Evolutionary conservation across 352 stramenopile genomes (phyloP), one percentile per base, ranked within the genome.

Genomic region (Elongisporangium undulatum): DNA sequence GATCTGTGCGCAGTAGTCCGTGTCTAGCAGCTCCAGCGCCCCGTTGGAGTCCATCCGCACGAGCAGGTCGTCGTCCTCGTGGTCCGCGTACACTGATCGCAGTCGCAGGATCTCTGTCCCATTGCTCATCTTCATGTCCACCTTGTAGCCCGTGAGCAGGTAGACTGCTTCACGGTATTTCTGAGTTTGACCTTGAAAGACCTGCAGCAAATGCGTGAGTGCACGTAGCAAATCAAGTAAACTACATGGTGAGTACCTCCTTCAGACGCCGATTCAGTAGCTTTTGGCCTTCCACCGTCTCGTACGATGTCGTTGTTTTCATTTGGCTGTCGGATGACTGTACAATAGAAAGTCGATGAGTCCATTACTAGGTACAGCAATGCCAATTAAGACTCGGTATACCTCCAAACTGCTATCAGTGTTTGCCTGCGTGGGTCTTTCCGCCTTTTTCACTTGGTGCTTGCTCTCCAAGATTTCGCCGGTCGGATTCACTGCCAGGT

Each of bases 121-220:
- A 52, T 92, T 88, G 61, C 71, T 91, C 56, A 90, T 89, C 59
- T 87, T 88, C 26, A 95, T 56, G 60, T 95, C 85, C 16, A 97
- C 77, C 63, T 97, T 96, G 70, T 82, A 96, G 9, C 89, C 90
- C 0, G 86, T 96, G 23, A 96, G 74, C 23, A 95, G 77, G 55
- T 93, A 95, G 10, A 97, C 85, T 1, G 88, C 87, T 55, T 97
- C 85, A 41, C 89, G 81, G 62, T 96, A 97, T 55, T 89, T 85
- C 62, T 89, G 81, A 49, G 92, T 97, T 75, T 94, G 84, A 59
- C 96, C 88, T 59, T 77, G 86, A 29, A 94, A 96, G 17, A 89
- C 80, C 77, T 94, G 48, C 21, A 65, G 19, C 13, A 53, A 1
- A n/a, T 29, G 19, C 24, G 60, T 7, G 1, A 50, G 7, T 58